phyloP scores from a whole-genome alignment of 257 asterid genomes.

The Euphrasia confusa region DNA sequence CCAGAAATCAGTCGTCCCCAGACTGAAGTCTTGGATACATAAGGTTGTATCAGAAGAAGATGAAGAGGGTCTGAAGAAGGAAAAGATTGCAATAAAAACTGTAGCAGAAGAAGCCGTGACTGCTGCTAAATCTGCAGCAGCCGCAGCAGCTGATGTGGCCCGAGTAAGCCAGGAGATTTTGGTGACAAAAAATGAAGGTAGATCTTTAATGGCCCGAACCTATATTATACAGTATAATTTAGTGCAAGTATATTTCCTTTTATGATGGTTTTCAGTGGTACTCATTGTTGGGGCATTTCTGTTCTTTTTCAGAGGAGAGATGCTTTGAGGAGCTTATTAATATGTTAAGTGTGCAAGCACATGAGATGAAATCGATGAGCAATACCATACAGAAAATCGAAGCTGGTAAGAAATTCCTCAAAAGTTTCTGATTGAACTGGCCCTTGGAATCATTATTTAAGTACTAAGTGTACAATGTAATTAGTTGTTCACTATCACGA shows the following conservation, averaged over 20 bases:
- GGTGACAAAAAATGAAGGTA: conserved; percentile 72
- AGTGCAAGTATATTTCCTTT: conserved; percentile 7
- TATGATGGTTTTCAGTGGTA: conserved; percentile 14
- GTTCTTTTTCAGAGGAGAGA: conserved; percentile 62
- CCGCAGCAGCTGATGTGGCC: conserved; percentile 93
- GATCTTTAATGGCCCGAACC: conserved; percentile 12
- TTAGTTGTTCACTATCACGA: too few relatives aligned
- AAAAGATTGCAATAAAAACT: conserved; percentile 43
- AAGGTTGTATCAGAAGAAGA: conserved; percentile 70
- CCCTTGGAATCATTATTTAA: not conserved
- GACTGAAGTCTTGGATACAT: conserved; percentile 91
- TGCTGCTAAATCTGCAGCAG: conserved; percentile 92
- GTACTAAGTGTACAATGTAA: not conserved
- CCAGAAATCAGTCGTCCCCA: conserved; percentile 74
- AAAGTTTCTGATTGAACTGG: conserved; percentile 6
- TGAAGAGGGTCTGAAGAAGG: conserved; percentile 35
- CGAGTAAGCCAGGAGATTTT: conserved; percentile 87
- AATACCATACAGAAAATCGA: conserved; percentile 69
- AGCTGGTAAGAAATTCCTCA: conserved; percentile 34
- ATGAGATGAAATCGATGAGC: conserved; percentile 86
- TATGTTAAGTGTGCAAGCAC: conserved; percentile 62
- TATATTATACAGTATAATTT: too few relatives aligned
- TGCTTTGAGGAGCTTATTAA: conserved; percentile 77
- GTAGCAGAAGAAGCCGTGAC: conserved; percentile 78
- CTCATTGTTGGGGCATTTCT: conserved; percentile 20